phyloP scores from a whole-genome alignment of 768 basidiomycete genomes.

The Hygrocybe coccinea region DNA sequence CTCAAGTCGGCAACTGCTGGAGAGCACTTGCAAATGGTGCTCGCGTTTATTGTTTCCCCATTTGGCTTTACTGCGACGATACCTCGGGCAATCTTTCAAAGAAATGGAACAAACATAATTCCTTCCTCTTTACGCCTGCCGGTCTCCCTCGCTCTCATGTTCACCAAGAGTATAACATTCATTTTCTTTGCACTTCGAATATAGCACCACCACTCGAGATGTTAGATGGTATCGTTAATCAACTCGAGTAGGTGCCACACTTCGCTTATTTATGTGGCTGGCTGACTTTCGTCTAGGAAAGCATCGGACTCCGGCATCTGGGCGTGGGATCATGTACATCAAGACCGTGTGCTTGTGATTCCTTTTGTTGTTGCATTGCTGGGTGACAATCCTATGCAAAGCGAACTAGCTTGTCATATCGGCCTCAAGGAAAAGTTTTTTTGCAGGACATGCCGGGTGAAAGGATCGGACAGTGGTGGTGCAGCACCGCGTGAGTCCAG shows the following conservation, averaged over 20 bases:
- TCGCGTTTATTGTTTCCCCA: slow-evolving; percentile 27
- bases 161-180: slow-evolving; percentile 34
- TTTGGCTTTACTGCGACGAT: slow-evolving; percentile 44
- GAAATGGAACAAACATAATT: slow-evolving; percentile 46
- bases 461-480: slow-evolving; percentile 15
- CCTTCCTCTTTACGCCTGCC: slow-evolving; percentile 33
- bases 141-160: slow-evolving; percentile 30
- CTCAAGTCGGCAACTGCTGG: slow-evolving; percentile 24
- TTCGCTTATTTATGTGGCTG: too few species aligned
- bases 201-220: slow-evolving; percentile 40
- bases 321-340: slow-evolving; percentile 32
- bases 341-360: slow-evolving; percentile 30
- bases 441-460: slow-evolving; percentile 38
- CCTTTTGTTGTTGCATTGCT: slow-evolving; percentile 29
- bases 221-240: slow-evolving; percentile 35
- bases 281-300: slow-evolving; percentile 11
- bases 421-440: slow-evolving; percentile 35
- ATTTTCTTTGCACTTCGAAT: slow-evolving; percentile 41
- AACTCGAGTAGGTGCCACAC: slow-evolving; percentile 26
- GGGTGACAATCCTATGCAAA: slow-evolving; percentile 47
- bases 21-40: slow-evolving; percentile 23
- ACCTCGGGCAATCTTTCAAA: slow-evolving; percentile 44
- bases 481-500: too few species aligned
- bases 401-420: slow-evolving; percentile 43
- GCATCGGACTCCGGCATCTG: slow-evolving; percentile 30